A percentile compares a stretch with the other conserved stretches of the same genome.
phyloP scores from a whole-genome alignment of 352 stramenopile species.

The Phytophthora boehmeriae region DNA sequence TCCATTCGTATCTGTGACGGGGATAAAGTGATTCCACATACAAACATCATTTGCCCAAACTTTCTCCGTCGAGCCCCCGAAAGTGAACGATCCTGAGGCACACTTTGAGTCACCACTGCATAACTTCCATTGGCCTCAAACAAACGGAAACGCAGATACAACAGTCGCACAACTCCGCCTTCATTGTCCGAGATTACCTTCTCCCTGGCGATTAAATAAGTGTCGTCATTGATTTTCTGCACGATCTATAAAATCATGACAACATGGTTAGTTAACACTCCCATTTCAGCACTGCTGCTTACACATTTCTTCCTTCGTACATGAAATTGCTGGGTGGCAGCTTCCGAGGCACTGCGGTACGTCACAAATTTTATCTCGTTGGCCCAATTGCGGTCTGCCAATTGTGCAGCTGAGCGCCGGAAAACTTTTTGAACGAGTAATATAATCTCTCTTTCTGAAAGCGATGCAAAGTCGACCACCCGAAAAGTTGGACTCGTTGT shows the following conservation, averaged over 20 bases:
- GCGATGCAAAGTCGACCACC: conserved; percentile 49
- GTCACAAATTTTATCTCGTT: conserved; percentile 48
- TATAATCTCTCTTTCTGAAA: conserved; percentile 46
- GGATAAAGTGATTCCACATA: conserved; percentile 47
- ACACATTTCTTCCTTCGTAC: conserved; percentile 18
- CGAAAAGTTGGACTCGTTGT: conserved; percentile 45
- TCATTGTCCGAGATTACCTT: conserved; percentile 38
- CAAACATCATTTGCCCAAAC: conserved; percentile 49
- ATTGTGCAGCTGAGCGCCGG: conserved; percentile 36
- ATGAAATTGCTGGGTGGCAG: conserved; percentile 40
- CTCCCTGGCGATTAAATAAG: conserved; percentile 50
- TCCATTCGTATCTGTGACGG: conserved; percentile 26
- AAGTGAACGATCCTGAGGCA: conserved; percentile 18
- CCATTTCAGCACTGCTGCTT: too few species aligned
- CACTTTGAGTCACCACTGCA: conserved; percentile 41
- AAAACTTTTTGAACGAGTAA: conserved; percentile 58
- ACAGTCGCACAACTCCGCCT: conserved; percentile 33
- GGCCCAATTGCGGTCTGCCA: conserved; percentile 50
- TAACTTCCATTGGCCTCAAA: conserved; percentile 46
- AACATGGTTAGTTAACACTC: not conserved
- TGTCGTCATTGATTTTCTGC: conserved; percentile 62
- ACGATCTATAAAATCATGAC: conserved; percentile 32
- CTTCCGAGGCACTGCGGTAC: conserved; percentile 44
- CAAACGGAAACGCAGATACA: conserved; percentile 57
- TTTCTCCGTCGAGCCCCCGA: conserved; percentile 11